These are phyloP conservation scores for Porogramme epimiltina DNA, from an alignment of 1,284 basidiomycete genomes.

Conservation along the genomic window DNA sequence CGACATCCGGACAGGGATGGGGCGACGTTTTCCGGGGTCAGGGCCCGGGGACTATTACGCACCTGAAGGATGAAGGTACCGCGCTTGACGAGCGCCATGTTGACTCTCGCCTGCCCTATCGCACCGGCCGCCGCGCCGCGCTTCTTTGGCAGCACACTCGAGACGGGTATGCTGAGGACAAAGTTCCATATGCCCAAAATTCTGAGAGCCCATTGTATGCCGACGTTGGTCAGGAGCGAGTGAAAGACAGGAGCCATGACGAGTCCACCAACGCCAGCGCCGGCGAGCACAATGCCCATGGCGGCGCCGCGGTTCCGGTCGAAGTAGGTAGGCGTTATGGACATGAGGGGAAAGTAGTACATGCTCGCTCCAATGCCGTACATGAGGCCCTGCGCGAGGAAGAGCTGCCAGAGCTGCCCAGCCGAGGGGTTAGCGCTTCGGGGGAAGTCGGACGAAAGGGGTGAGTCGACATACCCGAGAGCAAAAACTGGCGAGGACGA, in stretches of 20 bases:
- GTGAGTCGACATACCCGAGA: constrained; percentile 32
- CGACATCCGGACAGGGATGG: too few relatives aligned
- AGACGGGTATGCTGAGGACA: constrained; percentile 39
- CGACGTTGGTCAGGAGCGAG: constrained; percentile 36
- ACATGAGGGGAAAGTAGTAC: constrained; percentile 47
- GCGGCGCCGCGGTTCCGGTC: constrained; percentile 47
- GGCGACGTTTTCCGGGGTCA: too few relatives aligned
- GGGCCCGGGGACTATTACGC: constrained; percentile 1
- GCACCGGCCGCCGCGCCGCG: constrained; percentile 26
- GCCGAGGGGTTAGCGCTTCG: not conserved
- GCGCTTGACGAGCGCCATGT: constrained; percentile 38
- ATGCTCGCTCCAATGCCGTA: constrained; percentile 47
- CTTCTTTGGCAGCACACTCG: constrained; percentile 34
- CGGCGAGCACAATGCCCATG: constrained; percentile 46
- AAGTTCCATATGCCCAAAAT: constrained; percentile 45
- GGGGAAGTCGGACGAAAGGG: not conserved
- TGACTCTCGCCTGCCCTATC: constrained; percentile 30
- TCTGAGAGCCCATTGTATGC: constrained; percentile 39
- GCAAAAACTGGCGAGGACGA: constrained; percentile 42
- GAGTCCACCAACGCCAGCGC: constrained; percentile 44
- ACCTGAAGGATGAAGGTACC: constrained; percentile 48
- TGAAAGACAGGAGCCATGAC: constrained; percentile 46
- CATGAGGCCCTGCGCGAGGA: constrained; percentile 43
- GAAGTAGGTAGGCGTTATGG: constrained; percentile 45
- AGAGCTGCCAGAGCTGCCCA: constrained; percentile 46